Conservation (phyloP, 2,329 filamentous ascomycete genomes). For the Aureobasidium sp. region DNA sequence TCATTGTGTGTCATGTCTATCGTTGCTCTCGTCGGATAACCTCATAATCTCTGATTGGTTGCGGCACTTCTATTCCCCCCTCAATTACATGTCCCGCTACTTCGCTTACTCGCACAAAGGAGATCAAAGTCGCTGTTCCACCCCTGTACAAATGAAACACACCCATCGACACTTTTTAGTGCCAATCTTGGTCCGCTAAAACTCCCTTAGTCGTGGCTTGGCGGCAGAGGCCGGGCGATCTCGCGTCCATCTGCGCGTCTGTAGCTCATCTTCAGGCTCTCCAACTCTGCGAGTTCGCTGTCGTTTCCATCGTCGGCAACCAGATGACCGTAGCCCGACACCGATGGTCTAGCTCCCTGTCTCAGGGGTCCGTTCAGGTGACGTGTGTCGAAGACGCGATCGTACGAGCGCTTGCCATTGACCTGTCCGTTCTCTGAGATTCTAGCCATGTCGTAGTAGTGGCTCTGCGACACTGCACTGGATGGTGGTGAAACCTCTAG, state of each 20-base stretch:
- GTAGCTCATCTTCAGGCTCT: slow-evolving; percentile 35
- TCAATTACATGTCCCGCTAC: not conserved
- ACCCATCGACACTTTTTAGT: not conserved
- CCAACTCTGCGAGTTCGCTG: slow-evolving; percentile 22
- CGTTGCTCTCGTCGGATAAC: not conserved
- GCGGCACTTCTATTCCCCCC: not conserved
- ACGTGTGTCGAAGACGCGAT: slow-evolving; percentile 36
- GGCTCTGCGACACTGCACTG: slow-evolving; percentile 27
- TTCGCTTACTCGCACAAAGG: not conserved
- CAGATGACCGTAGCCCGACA: not conserved
- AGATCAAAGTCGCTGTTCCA: not conserved
- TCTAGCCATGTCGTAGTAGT: slow-evolving; percentile 12
- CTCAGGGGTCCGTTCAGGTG: slow-evolving; percentile 36
- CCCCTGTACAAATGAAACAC: slow-evolving; percentile 1
- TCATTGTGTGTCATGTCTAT: slow-evolving; percentile 1
- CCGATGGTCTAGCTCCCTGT: slow-evolving; percentile 34
- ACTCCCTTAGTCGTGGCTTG: slow-evolving; percentile 1
- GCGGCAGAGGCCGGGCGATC: slow-evolving; percentile 20
- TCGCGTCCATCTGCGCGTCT: slow-evolving; percentile 36
- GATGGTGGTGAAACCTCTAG: slow-evolving; percentile 37
- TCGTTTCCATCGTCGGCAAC: slow-evolving; percentile 30
- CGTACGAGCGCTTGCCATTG: slow-evolving; percentile 38
- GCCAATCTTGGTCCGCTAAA: not conserved
- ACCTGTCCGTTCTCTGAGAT: slow-evolving; percentile 20
- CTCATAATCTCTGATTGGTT: not conserved